Base-by-base conservation (phyloP, 1,284 basidiomycete genomes). In the Kwoniella shivajii region DNA sequence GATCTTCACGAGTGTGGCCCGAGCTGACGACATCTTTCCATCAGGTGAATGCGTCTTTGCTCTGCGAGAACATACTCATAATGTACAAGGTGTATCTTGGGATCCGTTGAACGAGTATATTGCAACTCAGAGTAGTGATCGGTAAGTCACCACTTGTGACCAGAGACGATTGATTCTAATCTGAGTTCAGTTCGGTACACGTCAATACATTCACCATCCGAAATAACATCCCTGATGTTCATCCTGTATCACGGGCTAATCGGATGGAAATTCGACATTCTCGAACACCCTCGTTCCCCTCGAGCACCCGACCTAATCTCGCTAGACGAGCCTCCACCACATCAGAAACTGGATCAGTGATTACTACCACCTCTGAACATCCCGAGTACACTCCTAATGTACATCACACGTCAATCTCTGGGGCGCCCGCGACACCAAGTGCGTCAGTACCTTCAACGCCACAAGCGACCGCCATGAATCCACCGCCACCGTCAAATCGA, bases 71-170 rank as follows among this genome's bases (percentile, higher is more conserved):
- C 94, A 97, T 76, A 85, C 84, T 34, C 92, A 96, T 76, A 96
- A 90, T 71, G 93, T 97, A 0, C 93, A 97, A 79, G 94, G 93
- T 14, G 94, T 97, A 27, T 89, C 92, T 1, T 97, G 94, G 93
- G 93, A 97, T 65, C 93, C 93, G 1, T 78, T 95, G 65, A 92
- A 94, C 73, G 90, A 94, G 74, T 96, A 89, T 72, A 89, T 97
- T 63, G 92, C 93, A 2, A 96, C 93, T 0, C 94, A 96, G 74
- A 91, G 89, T 75, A 91, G 88, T 67, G 92, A 96, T 77, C 84
- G 93, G 79, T 81, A 44, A 61, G 79, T 56, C 27, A 34, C 24
- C 18, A 36, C 24, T 24, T 43, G 38, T 27, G 4, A 6, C n/a
- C 7, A 24, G n/a, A 6, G 57, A 59, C 2, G 22, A 43, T 53